Base-by-base conservation (phyloP, 176 grass and related monocot species). In the Ensete glaucum region DNA sequence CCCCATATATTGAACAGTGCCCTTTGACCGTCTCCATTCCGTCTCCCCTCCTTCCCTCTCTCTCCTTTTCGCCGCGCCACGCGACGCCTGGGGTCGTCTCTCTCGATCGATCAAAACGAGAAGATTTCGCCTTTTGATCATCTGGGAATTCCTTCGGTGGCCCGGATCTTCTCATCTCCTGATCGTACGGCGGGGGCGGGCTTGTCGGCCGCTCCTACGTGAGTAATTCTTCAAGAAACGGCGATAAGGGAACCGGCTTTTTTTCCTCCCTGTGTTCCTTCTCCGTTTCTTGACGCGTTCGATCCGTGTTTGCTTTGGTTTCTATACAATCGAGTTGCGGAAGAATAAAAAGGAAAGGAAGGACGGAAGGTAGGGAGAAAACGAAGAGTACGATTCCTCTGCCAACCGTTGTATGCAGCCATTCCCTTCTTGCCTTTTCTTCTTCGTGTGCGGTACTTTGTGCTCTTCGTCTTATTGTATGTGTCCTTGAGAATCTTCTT, bases 151-250 rank as follows among this genome's bases (percentile, higher is more conserved):
- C 71, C 84, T 86, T 90, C 85, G 79, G 77, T 81, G 88, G 91
- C 68, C 78, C 43, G 60, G 88, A 91, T 91, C 86, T 81, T 79
- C 78, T 82, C 81, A 57, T 74, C 73, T 55, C 20, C 16, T 50
- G 69, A 89, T 91, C 88, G 77, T 83, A 91, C 92, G 79, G 51
- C 34, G 23, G 22, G 16, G 82, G 68, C 85, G 74, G 19, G 50
- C 71, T 78, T 78, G 76, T 90, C 85, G 76, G 80, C 85, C 82
- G 82, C 85, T 62, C 73, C 60, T 73, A 70, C 77, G 82, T 68
- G 82, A 84, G 52, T 56, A 62, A 22, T 54, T 76, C 21, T 14
- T 9, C 13, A 48, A 7, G 11, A 23, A 54, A 16, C 13, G 12
- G 71, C 52, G 22, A 25, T 26, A 73, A 72, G 5, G 11, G n/a